A percentile compares a stretch with the other conserved stretches of the same genome.
Evolutionary conservation across 768 basidiomycete genomes (phyloP).

Genomic region (Pisolithus orientalis): DNA sequence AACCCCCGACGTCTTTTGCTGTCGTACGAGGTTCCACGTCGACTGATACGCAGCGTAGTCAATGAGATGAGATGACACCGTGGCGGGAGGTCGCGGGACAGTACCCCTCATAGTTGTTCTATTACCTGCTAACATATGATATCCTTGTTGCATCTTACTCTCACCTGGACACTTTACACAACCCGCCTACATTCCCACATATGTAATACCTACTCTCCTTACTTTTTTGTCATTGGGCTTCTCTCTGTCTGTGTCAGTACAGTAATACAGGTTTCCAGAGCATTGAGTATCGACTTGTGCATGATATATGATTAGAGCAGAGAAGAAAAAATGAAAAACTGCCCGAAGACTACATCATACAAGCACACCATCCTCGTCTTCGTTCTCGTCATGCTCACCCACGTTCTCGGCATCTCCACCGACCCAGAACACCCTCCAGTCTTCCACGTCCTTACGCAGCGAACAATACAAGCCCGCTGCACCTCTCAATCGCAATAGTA

Average conservation of each 20-base stretch:
- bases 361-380: slow-evolving; percentile 28
- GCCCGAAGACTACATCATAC: slow-evolving; percentile 6
- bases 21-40: slow-evolving; percentile 24
- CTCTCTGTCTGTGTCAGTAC: slow-evolving; percentile 12
- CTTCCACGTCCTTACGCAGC: slow-evolving; percentile 64
- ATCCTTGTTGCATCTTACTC: slow-evolving; percentile 11
- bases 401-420: slow-evolving; percentile 45
- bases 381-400: slow-evolving; percentile 20
- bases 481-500: slow-evolving; percentile 37
- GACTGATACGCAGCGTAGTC: slow-evolving; percentile 1
- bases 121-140: slow-evolving; percentile 6
- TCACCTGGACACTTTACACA: slow-evolving; percentile 18
- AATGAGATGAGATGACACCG: not conserved
- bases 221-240: slow-evolving; percentile 13
- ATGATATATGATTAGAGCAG: not conserved
- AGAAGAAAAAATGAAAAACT: not conserved
- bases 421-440: slow-evolving; percentile 81
- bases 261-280: slow-evolving; percentile 12
- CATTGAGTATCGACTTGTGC: slow-evolving; percentile 15
- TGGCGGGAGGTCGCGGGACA: not conserved
- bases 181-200: slow-evolving; percentile 17
- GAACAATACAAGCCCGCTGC: slow-evolving; percentile 75
- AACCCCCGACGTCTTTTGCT: slow-evolving; percentile 18
- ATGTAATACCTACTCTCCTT: slow-evolving; percentile 23
- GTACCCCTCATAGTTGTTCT: not conserved